Evolutionary conservation across 768 basidiomycete species (phyloP), one percentile per base, ranked within the genome.

Genomic region (Hygrophorus russula): DNA sequence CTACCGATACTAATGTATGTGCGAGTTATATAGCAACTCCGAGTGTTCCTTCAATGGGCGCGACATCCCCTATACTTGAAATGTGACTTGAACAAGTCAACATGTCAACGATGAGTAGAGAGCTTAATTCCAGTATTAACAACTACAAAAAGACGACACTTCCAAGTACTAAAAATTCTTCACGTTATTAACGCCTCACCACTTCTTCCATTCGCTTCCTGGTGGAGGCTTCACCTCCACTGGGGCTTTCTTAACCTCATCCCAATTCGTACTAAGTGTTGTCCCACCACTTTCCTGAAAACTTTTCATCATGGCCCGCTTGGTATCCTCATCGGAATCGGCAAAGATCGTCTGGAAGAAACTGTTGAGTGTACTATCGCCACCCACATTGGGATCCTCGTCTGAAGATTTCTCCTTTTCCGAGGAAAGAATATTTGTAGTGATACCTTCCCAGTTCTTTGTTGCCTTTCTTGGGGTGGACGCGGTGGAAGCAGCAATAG

Each of bases 261-360:
- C 78, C 94, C 94, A 99, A 59, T 96, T 90, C 0, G 94, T 99
- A 64, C 88, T 92, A 32, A 99, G 68, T 0, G 90, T 83, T 7
- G 96, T 99, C 6, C 96, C 96, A 5, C 91, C 91, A 51, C 87
- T 90, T 68, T 99, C 94, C 47, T 73, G 70, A 60, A 88, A 97
- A 57, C 89, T 93, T 74, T 99, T 99, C 80, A 97, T 80, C 92
- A 99, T 99, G 2, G 96, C 96, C 30, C 81, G 75, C 54, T 71
- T 78, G 11, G 93, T 89, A 53, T 99, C 88, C 0, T 91, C 87
- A 52, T 96, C 91, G 18, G 93, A 86, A 58, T 86, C 87, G 5
- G 74, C 70, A 55, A 84, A 99, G 49, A 99, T 77, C 66, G 88
- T 85, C 56, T 87, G 84, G 77, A 93, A 93, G 66, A 94, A 88